phyloP scores from a whole-genome alignment of 441 rosid species.

The Macaranga tanarius region DNA sequence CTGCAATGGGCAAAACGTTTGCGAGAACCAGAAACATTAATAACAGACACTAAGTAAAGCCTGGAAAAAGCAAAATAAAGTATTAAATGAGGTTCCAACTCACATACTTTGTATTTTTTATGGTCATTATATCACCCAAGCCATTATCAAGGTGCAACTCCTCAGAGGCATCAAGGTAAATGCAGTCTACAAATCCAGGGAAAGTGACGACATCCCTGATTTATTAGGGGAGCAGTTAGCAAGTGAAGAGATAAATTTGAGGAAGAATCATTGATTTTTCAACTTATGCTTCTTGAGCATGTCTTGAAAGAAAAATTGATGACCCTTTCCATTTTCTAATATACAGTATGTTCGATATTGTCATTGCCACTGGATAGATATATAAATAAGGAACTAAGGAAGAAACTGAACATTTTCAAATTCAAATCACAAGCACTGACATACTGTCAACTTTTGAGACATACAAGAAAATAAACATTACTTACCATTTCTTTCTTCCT shows the following conservation, averaged over 20 bases:
- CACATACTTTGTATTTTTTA: constrained; percentile 65
- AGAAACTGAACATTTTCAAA: neutral
- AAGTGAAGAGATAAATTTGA: neutral
- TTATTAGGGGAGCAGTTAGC: constrained; percentile 29
- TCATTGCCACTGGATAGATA: no score
- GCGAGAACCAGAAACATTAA: constrained; percentile 13
- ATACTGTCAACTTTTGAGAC: neutral
- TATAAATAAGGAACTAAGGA: neutral
- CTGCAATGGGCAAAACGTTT: constrained; percentile 37
- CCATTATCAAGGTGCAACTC: constrained; percentile 78
- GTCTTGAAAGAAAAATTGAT: neutral
- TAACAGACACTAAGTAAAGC: neutral
- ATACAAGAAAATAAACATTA: neutral
- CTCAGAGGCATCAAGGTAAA: constrained; percentile 68
- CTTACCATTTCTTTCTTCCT: neutral
- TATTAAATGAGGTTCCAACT: constrained; percentile 14
- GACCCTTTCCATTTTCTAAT: neutral
- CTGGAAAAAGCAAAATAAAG: constrained; percentile 9
- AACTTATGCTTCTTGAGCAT: constrained; percentile 2
- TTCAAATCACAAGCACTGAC: neutral
- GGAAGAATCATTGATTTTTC: neutral
- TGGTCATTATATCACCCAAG: constrained; percentile 65
- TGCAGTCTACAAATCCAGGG: constrained; percentile 92
- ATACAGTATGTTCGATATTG: neutral
- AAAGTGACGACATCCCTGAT: constrained; percentile 72